Base-by-base conservation (phyloP, 106 monocot species). In the Allium cepa region DNA sequence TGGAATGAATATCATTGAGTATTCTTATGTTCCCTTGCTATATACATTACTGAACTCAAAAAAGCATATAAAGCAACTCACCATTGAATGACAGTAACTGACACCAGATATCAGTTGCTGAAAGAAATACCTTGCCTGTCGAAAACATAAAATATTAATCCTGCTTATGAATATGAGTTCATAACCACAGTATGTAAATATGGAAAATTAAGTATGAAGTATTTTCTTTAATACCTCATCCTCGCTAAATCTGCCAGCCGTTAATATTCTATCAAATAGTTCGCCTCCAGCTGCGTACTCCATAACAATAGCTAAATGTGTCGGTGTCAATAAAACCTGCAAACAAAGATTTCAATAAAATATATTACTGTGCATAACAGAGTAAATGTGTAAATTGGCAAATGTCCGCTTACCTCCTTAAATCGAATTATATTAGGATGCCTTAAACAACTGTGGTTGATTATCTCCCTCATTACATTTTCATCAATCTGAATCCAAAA, bases 241-340 rank as follows among this genome's bases (percentile, higher is more conserved):
- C 62, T 93, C 92, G 77, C 92, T 93, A 68, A 93, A 93, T 57
- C 92, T 67, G 8, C 92, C 92, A 12, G 83, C 85, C 56, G 59
- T 81, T 63, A 80, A 83, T 60, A 93, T 93, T 73, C 88, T 77
- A 48, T 93, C 88, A 83, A 93, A 93, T 53, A 93, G 88, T 74
- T 88, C 92, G 13, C 92, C 92, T 12, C 92, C 92, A 49, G 88
- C 88, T 8, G 92, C 92, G 50, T 88, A 93, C 62, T 93, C 92
- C 92, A 93, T 93, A n/a, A 88, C 81, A 17, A 93, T 88, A 47
- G 83, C 92, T 26, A 93, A 79, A 72, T 93, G 88, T 36, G 92
- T 93, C 47, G 88, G 82, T 69, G 92, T 93, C 46, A 93, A 63
- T 56, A 88, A 65, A 10, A 92, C 92, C 92, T 92, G 82, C 26